Conservation (phyloP, 192 early-diverging fungal species). For the Umbelopsis vinacea region DNA sequence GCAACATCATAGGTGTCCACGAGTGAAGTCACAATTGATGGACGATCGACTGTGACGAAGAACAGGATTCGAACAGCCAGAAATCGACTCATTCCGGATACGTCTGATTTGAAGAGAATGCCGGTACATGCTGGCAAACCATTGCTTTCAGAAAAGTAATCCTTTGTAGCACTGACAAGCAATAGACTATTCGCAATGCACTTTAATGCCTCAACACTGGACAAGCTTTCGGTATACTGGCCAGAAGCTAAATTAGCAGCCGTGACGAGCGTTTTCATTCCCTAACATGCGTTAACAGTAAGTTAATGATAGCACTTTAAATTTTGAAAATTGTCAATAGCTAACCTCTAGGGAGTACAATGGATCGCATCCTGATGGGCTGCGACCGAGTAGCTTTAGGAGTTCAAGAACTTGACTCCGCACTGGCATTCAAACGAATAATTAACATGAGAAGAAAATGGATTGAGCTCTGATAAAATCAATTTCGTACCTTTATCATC, state of each 20-base stretch:
- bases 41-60: constrained; percentile 60
- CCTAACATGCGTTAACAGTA: constrained; percentile 29
- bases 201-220: constrained; percentile 62
- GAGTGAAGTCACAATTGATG: constrained; percentile 42
- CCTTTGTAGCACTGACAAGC: constrained; percentile 51
- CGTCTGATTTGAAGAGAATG: constrained; percentile 38
- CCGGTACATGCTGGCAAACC: constrained; percentile 42
- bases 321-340: background rate
- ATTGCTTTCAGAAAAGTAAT: constrained; percentile 48
- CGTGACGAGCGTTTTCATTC: constrained; percentile 40
- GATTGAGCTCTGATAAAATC: too few relatives aligned
- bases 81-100: constrained; percentile 62
- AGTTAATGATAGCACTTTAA: background rate
- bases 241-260: constrained; percentile 36
- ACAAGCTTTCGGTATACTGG: constrained; percentile 36
- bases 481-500: constrained; percentile 2
- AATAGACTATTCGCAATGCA: constrained; percentile 71
- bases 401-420: constrained; percentile 51
- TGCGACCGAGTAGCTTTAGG: constrained; percentile 64
- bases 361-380: constrained; percentile 56
- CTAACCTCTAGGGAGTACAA: constrained; percentile 61
- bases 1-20: constrained; percentile 46
- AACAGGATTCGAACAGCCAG: constrained; percentile 69
- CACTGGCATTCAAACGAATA: constrained; percentile 39
- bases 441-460: background rate